Evolutionary conservation across 106 monocot species (phyloP), one percentile per base, ranked within the genome.

Genomic region (Posidonia australis): DNA sequence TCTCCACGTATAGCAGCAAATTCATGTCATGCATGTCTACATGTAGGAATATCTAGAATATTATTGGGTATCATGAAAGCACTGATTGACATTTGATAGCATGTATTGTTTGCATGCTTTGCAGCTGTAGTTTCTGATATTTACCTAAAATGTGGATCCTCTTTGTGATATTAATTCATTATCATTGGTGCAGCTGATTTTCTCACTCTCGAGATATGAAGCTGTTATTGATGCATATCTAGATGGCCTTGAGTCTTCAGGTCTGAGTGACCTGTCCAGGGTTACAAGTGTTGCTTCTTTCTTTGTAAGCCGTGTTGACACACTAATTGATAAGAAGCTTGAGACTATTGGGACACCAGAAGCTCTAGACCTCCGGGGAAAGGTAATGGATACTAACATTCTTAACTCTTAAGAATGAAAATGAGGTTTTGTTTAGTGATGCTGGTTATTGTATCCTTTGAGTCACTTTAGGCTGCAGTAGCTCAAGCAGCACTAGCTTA

Each of bases 191-290:
- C 86, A 94, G 89, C 64, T 90, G 65, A 90, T 96, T 58, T 96
- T 96, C 70, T 96, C 94, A 17, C 84, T 90, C 53, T 41, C 73
- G 30, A 84, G 94, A 79, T 96, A 96, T 57, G 90, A 87, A 70
- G 94, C 79, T 12, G 94, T 96, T 20, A 87, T 96, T 41, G 94
- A 96, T 73, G 94, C 90, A 30, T 96, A 96, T 73, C 66, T 96
- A 70, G 90, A 90, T 44, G 94, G 94, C n/a, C 87, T 96, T 12
- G 87, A 96, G 63, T 73, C 90, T 21, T 82, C 84, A 36, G 84
- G 84, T 29, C 80, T 90, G 27, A 80, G 72, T 61, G 94, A 90
- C 53, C 80, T 96, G 5, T 96, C 94, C 10, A 84, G 69, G 74
- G 62, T 96, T 66, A 87, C 86, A 36, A 90, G 87, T 64, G 94